These are phyloP conservation scores for Aeminium ludgeri DNA, from an alignment of 495 filamentous ascomycete genomes.

Conservation along the genomic window DNA sequence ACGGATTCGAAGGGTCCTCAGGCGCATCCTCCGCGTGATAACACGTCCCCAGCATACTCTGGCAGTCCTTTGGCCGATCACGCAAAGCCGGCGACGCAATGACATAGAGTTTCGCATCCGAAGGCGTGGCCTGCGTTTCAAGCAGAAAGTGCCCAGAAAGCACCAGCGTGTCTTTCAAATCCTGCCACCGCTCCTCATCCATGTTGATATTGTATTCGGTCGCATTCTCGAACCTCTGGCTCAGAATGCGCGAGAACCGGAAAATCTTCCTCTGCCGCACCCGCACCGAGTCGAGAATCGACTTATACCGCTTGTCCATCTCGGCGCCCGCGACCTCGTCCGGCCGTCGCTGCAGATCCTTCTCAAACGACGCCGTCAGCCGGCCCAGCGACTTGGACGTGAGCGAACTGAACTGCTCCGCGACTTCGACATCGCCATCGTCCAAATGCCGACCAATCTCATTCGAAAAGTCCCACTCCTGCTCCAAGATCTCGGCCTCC, in stretches of 20 bases:
- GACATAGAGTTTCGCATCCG: constrained; percentile 52
- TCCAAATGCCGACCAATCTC: constrained; percentile 75
- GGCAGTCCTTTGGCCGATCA: constrained; percentile 59
- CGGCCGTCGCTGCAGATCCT: constrained; percentile 63
- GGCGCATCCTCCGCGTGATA: constrained; percentile 56
- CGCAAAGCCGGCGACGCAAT: constrained; percentile 69
- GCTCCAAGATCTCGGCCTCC: constrained; percentile 89
- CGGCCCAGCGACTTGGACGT: constrained; percentile 81
- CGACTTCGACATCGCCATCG: constrained; percentile 88
- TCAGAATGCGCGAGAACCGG: constrained; percentile 71
- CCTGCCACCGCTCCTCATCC: constrained; percentile 42
- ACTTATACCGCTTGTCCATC: constrained; percentile 94
- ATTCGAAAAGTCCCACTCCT: constrained; percentile 94
- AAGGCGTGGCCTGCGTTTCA: constrained; percentile 35
- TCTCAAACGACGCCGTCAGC: constrained; percentile 77
- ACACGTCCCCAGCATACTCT: constrained; percentile 70
- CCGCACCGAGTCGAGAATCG: constrained; percentile 82
- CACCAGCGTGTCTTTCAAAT: constrained; percentile 67
- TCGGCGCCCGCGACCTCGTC: constrained; percentile 63
- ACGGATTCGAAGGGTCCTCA: constrained; percentile 59
- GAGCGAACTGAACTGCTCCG: constrained; percentile 91
- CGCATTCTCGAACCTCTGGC: constrained; percentile 86
- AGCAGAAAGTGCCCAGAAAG: constrained; percentile 76
- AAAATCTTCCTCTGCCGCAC: constrained; percentile 81
- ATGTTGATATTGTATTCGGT: constrained; percentile 80